phyloP scores from a whole-genome alignment of 805 yeast genomes.

The Kodamaea hsintzibuensis region DNA sequence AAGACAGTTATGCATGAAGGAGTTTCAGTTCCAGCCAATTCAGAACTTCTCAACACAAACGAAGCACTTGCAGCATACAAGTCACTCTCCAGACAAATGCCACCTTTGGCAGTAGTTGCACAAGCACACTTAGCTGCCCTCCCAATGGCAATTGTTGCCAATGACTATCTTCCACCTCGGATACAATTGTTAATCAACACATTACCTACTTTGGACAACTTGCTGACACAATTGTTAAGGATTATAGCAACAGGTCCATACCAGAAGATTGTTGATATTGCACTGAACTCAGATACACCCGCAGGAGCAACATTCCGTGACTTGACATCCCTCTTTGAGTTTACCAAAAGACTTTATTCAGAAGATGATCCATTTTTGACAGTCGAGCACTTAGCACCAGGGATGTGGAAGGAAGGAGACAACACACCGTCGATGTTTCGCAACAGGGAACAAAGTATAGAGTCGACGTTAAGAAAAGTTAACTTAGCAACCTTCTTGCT shows the following conservation, averaged over 20 bases:
- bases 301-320: constrained; percentile 68
- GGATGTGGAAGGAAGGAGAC: constrained; percentile 66
- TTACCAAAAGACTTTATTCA: constrained; percentile 67
- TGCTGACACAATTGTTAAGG: constrained; percentile 77
- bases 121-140: constrained; percentile 60
- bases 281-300: constrained; percentile 63
- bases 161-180: constrained; percentile 56
- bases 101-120: constrained; percentile 33
- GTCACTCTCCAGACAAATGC: constrained; percentile 40
- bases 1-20: constrained; percentile 11
- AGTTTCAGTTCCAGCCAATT: constrained; percentile 37
- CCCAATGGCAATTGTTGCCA: constrained; percentile 59
- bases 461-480: constrained; percentile 73
- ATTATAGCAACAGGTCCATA: constrained; percentile 72
- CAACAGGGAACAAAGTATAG: constrained; percentile 61
- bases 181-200: constrained; percentile 66
- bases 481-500: constrained; percentile 85
- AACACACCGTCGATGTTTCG: constrained; percentile 57
- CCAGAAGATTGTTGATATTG: constrained; percentile 70
- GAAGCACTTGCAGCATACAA: constrained; percentile 44
- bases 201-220: constrained; percentile 75
- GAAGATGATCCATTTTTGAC: constrained; percentile 72
- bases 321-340: constrained; percentile 74
- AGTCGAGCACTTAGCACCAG: constrained; percentile 69
- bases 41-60: constrained; percentile 42